Conservation (phyloP, 1,284 basidiomycete species). For the Boletus semigastroideus region DNA sequence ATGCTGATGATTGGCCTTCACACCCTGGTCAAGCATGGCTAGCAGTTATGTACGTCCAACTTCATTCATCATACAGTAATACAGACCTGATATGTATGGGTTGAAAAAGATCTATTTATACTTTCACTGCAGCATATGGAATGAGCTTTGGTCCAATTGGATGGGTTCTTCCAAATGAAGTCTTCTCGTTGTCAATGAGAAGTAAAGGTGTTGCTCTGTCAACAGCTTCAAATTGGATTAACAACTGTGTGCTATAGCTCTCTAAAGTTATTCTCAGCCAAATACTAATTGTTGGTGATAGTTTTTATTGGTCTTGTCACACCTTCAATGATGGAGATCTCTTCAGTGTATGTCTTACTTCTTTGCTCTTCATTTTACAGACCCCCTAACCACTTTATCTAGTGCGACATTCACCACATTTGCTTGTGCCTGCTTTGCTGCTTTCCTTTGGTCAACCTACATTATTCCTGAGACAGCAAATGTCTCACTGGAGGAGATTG, state of each 20-base stretch:
- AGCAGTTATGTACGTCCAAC: constrained; percentile 54
- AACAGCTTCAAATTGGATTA: constrained; percentile 83
- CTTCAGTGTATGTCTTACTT: constrained; percentile 46
- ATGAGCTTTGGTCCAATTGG: constrained; percentile 82
- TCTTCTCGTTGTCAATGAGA: constrained; percentile 85
- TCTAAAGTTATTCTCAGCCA: background rate
- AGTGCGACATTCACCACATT: constrained; percentile 72
- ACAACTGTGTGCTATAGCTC: constrained; percentile 58
- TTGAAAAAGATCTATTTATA: constrained; percentile 58
- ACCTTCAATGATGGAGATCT: constrained; percentile 65
- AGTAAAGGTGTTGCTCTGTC: constrained; percentile 82
- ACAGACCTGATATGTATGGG: constrained; percentile 1
- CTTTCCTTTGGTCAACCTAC: constrained; percentile 67
- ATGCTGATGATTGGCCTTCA: constrained; percentile 52
- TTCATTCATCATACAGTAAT: background rate
- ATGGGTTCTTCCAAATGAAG: constrained; percentile 81
- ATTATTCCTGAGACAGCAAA: constrained; percentile 76
- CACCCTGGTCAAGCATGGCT: constrained; percentile 61
- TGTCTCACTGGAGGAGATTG: constrained; percentile 75
- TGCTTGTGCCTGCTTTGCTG: constrained; percentile 59
- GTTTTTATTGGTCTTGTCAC: constrained; percentile 81
- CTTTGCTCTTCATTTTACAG: background rate
- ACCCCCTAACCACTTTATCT: background rate
- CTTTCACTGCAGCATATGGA: constrained; percentile 83
- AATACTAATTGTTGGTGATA: constrained; percentile 30